Percentiles rank a stretch among this genome's conserved stretches.
phyloP scores from a whole-genome alignment of 305 asterid species.

The Vinca major region DNA sequence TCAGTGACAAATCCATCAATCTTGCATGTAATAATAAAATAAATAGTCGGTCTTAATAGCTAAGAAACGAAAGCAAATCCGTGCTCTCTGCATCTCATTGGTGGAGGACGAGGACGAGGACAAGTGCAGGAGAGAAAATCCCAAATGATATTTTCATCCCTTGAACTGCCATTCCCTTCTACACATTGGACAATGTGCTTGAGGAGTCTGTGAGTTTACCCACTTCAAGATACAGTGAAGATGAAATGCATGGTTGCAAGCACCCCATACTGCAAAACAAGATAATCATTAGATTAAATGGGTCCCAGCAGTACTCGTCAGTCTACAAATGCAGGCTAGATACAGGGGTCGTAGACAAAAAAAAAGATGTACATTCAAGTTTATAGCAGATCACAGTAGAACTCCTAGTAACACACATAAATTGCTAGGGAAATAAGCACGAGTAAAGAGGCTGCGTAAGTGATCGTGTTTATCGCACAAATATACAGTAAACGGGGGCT shows the following conservation, averaged over 20 bases:
- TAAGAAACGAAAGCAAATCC: too few relatives aligned
- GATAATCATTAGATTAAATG: not conserved
- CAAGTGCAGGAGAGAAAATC: not conserved
- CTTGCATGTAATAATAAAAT: too few relatives aligned
- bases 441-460: not conserved
- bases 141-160: conserved; percentile 22
- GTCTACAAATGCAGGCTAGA: too few relatives aligned
- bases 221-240: conserved; percentile 89
- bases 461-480: not conserved
- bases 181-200: conserved; percentile 93
- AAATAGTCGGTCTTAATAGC: too few relatives aligned
- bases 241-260: conserved; percentile 90
- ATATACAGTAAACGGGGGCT: not conserved
- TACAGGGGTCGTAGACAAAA: too few relatives aligned
- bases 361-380: too few relatives aligned
- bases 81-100: too few relatives aligned
- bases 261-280: conserved; percentile 58
- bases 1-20: too few relatives aligned
- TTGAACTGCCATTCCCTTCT: conserved; percentile 91
- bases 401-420: not conserved
- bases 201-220: conserved; percentile 82
- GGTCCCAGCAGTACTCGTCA: not conserved
- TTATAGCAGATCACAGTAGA: too few relatives aligned
- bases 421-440: not conserved
- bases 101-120: not conserved